Conservation (phyloP, 108 stramenopile species). For the Pseudonitzschia delicatissima region DNA sequence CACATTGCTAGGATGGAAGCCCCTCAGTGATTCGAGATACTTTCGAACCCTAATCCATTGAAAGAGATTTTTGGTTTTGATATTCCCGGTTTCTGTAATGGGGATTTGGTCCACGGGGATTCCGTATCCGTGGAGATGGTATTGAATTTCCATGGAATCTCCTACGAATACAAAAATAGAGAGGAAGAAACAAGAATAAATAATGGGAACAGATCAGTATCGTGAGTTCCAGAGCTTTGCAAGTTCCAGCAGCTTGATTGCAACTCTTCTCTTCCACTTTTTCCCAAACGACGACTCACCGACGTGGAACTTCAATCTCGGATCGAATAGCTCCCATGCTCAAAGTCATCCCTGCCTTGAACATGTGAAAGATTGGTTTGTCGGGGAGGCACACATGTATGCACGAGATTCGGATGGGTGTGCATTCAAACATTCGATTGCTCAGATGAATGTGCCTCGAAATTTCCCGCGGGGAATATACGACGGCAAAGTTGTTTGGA, state of each 20-base stretch:
- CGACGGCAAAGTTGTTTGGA: background rate
- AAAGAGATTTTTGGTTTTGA: slow-evolving; percentile 21
- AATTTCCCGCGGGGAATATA: background rate
- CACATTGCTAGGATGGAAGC: no score
- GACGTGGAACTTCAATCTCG: background rate
- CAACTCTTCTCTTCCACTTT: background rate
- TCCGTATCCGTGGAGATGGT: slow-evolving; percentile 19
- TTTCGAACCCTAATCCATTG: slow-evolving; percentile 21
- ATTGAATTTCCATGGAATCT: slow-evolving; percentile 12
- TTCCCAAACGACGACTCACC: background rate
- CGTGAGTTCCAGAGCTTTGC: background rate
- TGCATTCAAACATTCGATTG: slow-evolving; percentile 1
- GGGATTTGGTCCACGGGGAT: slow-evolving; percentile 25
- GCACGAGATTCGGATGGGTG: background rate
- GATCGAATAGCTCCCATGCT: background rate
- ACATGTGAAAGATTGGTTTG: slow-evolving; percentile 6
- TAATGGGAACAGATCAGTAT: background rate
- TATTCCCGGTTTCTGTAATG: slow-evolving; percentile 8
- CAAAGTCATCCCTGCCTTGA: background rate
- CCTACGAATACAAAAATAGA: background rate
- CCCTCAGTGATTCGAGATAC: background rate
- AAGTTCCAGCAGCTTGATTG: background rate
- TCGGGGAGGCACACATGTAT: slow-evolving; percentile 7
- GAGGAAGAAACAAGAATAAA: background rate
- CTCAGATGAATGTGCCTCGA: background rate